Evolutionary conservation across 768 basidiomycete species (phyloP), one percentile per base, ranked within the genome.

Genomic region (Imleria badia): DNA sequence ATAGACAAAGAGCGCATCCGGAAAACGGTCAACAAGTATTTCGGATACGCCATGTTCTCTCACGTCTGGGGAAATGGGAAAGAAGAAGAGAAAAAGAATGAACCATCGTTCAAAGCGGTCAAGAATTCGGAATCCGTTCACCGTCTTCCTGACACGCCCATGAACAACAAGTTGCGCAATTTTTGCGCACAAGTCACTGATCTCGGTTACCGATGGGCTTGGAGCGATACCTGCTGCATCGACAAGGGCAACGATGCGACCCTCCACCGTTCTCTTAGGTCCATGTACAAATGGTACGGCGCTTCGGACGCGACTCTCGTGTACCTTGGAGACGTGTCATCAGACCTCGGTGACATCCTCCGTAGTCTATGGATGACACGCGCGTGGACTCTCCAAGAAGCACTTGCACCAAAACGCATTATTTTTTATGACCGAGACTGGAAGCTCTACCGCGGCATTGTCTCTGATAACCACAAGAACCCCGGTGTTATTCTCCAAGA

Each of bases 241-340:
- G 48, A 49, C 20, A 49, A 31, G 48, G 30, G 38, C 5, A 29
- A 31, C 7, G 39, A 40, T 12, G 39, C 48, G 38, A 17, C 31
- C 9, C 30, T 49, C 19, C 31, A 20, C 17, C 48, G 39, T 3
- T 49, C 48, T 5, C 38, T 49, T 10, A 40, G 26, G 14, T 40
- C 39, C n/a, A 49, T 49, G 48, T 49, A 49, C 48, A 49, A 31
- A 17, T 49, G 48, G 39, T 49, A 38, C 9, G 36, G n/a, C 5
- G 17, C n/a, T 17, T 38, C 36, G 17, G 36, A 17, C 7, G 36
- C n/a, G 17, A 38, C 48, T 1, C 30, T 49, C 19, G 39, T 49
- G 9, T 31, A 15, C 5, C 48, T 49, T 17, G 48, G 10, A 47
- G 33, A 49, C 17, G 26, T 40, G 13, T 31, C 48, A 7, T 40